These are phyloP conservation scores for Zygoascus flipseniorum DNA, from an alignment of 805 yeast genomes.

Conservation along the genomic window DNA sequence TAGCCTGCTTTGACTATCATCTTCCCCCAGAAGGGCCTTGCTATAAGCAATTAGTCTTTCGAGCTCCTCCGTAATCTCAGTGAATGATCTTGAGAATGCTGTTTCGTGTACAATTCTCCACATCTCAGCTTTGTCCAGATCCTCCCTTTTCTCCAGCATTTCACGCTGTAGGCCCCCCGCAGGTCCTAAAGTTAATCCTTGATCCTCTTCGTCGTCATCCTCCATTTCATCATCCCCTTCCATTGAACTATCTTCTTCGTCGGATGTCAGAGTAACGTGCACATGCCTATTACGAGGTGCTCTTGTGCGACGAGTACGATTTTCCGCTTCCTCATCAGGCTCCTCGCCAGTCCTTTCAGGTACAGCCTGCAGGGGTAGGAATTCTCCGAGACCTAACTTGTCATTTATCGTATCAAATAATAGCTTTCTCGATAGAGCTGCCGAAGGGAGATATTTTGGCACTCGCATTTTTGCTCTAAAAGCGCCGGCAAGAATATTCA, in stretches of 20 bases:
- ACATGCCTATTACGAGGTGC: neutral
- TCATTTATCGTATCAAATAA: slow-evolving; percentile 34
- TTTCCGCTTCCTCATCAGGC: neutral
- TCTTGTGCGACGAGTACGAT: slow-evolving; percentile 13
- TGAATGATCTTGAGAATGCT: slow-evolving; percentile 42
- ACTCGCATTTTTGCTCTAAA: slow-evolving; percentile 31
- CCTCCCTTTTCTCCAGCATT: neutral
- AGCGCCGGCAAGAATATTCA: slow-evolving; percentile 38
- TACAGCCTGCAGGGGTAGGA: slow-evolving; percentile 18
- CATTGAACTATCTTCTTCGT: neutral
- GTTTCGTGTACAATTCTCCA: slow-evolving; percentile 44
- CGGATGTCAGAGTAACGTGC: neutral
- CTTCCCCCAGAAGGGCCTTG: slow-evolving; percentile 41
- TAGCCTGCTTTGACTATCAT: slow-evolving; percentile 12
- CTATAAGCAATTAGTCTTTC: slow-evolving; percentile 31
- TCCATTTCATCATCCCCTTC: neutral
- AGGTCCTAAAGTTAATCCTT: neutral
- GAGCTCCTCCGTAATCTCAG: slow-evolving; percentile 37
- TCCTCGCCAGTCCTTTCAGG: neutral
- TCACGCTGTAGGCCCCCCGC: neutral
- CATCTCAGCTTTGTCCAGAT: slow-evolving; percentile 15
- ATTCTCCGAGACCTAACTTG: neutral
- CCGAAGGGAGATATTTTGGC: slow-evolving; percentile 40
- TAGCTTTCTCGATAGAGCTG: slow-evolving; percentile 35
- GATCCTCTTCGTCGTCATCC: slow-evolving; percentile 12